phyloP scores from a whole-genome alignment of 2,329 filamentous ascomycete species.

The Aspergillus awamori region DNA sequence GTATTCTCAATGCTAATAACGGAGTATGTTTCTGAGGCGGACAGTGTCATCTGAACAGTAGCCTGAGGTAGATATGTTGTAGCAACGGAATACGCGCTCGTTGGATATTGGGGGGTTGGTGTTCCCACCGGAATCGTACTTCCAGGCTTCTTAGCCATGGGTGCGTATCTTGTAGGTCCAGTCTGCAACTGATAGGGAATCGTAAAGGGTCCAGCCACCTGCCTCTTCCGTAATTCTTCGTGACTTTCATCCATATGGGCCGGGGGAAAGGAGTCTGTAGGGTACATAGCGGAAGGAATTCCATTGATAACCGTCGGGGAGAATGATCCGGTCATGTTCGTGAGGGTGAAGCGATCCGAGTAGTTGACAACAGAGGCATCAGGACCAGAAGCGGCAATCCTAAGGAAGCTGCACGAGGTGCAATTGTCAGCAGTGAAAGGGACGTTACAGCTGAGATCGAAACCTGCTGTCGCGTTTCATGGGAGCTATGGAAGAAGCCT shows the following conservation, averaged over 20 bases:
- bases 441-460: not conserved
- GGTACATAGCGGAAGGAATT: conserved; percentile 35
- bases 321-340: conserved; percentile 65
- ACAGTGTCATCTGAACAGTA: conserved; percentile 54
- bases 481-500: conserved; percentile 25
- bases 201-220: conserved; percentile 33
- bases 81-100: conserved; percentile 58
- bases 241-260: conserved; percentile 11
- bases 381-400: conserved; percentile 59
- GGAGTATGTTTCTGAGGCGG: conserved; percentile 54
- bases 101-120: conserved; percentile 55
- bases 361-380: conserved; percentile 61
- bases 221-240: conserved; percentile 35
- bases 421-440: not conserved
- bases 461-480: not conserved
- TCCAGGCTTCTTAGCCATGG: conserved; percentile 62
- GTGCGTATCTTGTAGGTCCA: conserved; percentile 62
- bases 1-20: conserved; percentile 60
- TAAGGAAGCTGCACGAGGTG: conserved; percentile 54
- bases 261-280: not conserved
- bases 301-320: conserved; percentile 38
- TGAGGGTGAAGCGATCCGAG: conserved; percentile 66
- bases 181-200: conserved; percentile 59
- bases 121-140: conserved; percentile 60
- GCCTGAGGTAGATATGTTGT: conserved; percentile 52